A percentile compares a stretch with the other conserved stretches of the same genome.
These are phyloP conservation scores for Diplocarpon mali DNA, from an alignment of 2,329 filamentous ascomycete species.

Conservation along the genomic window DNA sequence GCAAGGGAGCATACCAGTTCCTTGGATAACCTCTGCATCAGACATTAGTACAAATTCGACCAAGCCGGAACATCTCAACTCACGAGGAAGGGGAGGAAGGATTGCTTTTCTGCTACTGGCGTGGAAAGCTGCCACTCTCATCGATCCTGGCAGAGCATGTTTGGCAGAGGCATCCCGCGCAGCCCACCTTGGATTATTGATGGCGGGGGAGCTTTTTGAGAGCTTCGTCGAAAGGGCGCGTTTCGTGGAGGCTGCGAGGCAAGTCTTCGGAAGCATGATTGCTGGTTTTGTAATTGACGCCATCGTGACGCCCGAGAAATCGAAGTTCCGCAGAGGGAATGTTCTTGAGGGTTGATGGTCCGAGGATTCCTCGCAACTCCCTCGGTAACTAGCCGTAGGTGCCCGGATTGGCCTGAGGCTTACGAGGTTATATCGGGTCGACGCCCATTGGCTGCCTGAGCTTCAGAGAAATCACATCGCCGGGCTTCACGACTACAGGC, in stretches of 20 bases:
- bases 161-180: conserved; percentile 30
- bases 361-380: conserved; percentile 8
- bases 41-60: conserved; percentile 32
- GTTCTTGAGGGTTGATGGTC: conserved; percentile 6
- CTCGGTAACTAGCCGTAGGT: conserved; percentile 9
- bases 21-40: conserved; percentile 57
- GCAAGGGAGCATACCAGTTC: conserved; percentile 49
- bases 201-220: conserved; percentile 25
- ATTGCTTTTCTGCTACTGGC: conserved; percentile 64
- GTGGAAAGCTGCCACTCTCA: conserved; percentile 71
- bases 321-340: conserved; percentile 7
- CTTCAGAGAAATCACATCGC: neutral
- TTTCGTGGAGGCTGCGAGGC: conserved; percentile 31
- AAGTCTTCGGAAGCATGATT: conserved; percentile 35
- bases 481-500: neutral
- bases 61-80: conserved; percentile 29
- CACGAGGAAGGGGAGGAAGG: conserved; percentile 78
- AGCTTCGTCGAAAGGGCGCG: conserved; percentile 34
- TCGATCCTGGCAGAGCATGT: conserved; percentile 30
- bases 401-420: neutral
- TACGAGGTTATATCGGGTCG: neutral
- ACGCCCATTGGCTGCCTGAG: neutral
- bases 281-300: conserved; percentile 40
- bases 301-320: conserved; percentile 30
- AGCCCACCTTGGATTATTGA: conserved; percentile 21